Conservation (phyloP, 2,329 filamentous ascomycete genomes). For the Fusarium nurragi region DNA sequence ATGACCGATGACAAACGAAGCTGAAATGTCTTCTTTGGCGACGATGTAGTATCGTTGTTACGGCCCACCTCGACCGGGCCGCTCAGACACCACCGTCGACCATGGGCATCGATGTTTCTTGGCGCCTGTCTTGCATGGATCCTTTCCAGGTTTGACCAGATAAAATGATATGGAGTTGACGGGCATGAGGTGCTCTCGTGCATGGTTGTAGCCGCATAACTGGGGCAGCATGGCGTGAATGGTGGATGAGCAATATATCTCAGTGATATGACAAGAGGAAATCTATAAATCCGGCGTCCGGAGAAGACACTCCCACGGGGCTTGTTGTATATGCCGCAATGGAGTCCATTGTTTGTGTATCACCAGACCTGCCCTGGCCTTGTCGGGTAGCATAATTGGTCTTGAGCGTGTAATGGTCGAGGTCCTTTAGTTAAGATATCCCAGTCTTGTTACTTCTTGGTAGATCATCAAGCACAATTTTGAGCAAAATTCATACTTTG, state of each 20-base stretch:
- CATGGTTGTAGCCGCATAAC: conserved; percentile 36
- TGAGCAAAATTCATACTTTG: background rate
- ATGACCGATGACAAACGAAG: background rate
- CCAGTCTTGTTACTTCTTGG: background rate
- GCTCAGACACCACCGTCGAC: conserved; percentile 29
- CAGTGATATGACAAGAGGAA: conserved; percentile 32
- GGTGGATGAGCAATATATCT: conserved; percentile 31
- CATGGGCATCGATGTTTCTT: conserved; percentile 23
- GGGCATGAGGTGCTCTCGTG: conserved; percentile 19
- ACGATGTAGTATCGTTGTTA: conserved; percentile 10
- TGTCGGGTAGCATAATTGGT: conserved; percentile 18
- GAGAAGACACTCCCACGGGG: conserved; percentile 17
- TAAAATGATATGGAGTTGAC: conserved; percentile 20
- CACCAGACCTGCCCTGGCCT: conserved; percentile 21
- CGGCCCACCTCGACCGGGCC: conserved; percentile 14
- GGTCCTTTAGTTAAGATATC: conserved; percentile 8
- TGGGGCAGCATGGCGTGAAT: conserved; percentile 27
- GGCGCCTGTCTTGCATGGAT: conserved; percentile 22
- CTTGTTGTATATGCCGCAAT: conserved; percentile 32
- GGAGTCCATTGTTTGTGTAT: conserved; percentile 22
- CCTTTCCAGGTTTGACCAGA: conserved; percentile 3
- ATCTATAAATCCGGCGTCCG: background rate
- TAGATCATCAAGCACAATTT: background rate
- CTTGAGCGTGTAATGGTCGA: background rate
- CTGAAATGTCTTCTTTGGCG: background rate